Base-by-base conservation (phyloP, 495 filamentous ascomycete species). In the Neurospora terricola region DNA sequence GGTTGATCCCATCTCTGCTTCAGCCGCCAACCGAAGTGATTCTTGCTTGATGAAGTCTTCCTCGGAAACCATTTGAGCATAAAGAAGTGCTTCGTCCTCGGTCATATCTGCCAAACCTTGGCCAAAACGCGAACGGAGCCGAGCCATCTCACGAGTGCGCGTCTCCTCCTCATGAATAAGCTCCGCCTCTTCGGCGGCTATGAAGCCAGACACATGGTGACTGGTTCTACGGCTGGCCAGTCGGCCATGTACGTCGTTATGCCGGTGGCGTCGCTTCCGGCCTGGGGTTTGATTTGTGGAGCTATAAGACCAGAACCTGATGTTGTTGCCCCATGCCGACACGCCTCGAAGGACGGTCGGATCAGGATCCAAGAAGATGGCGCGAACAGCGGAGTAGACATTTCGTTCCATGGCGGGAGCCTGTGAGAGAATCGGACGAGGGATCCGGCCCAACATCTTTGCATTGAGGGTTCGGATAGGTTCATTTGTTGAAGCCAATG, bases 261-360 rank as follows among this genome's bases (percentile, higher is more conserved):
- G 84, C 11, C 84, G 83, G 30, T 78, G 74, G 14, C 80, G 84
- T 0, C 86, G 84, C 75, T 85, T 86, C 4, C 83, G 82, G 62
- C 86, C 82, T 16, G 81, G 71, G 2, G 76, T 42, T 38, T 84
- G 82, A n/a, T 76, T 77, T 0, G 81, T 83, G 5, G 94, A 95
- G 78, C 92, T 97, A 79, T 97, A 98, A 21, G 91, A 90, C 96
- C 96, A 99, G 79, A 94, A 98, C 40, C 93, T 91, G 10, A 99
- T 83, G 79, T 94, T 91, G 0, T 91, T 92, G 43, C 96, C 96
- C 38, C 97, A 87, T 0, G 94, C 90, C 10, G 98, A 92, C 79
- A 95, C 91, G 45, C 96, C 96, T n/a, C 95, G 90, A n/a, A 99
- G 88, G 2, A 89, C 84, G 0, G 93, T 94, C 38, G 96, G 90